A percentile compares a stretch with the other conserved stretches of the same genome.
These are phyloP conservation scores for Tympanopsis confertula DNA, from an alignment of 2,329 filamentous ascomycete genomes.

Conservation along the genomic window DNA sequence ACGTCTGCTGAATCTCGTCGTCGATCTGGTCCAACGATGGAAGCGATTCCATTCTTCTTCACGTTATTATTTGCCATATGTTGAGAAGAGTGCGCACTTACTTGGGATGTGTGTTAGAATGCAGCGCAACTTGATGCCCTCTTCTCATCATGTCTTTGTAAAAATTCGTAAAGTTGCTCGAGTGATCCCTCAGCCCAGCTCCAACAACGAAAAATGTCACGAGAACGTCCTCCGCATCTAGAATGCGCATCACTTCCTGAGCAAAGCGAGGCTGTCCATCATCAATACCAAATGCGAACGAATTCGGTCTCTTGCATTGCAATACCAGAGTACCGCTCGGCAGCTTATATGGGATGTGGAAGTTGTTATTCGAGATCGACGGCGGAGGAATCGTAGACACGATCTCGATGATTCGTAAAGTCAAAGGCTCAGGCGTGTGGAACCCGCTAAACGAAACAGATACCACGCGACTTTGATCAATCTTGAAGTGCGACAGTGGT, in stretches of 20 bases:
- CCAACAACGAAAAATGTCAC: slow-evolving; percentile 66
- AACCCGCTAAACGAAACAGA: slow-evolving; percentile 56
- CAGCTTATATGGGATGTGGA: slow-evolving; percentile 44
- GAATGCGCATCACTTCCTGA: slow-evolving; percentile 46
- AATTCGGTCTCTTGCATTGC: slow-evolving; percentile 55
- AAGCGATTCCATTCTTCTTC: slow-evolving; percentile 35
- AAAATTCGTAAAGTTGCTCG: slow-evolving; percentile 49
- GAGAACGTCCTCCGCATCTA: slow-evolving; percentile 48
- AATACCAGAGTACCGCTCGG: slow-evolving; percentile 49
- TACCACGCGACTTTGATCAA: slow-evolving; percentile 41
- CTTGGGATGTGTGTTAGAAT: slow-evolving; percentile 60
- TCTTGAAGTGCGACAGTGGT: slow-evolving; percentile 53
- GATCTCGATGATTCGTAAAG: slow-evolving; percentile 47
- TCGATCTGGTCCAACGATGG: slow-evolving; percentile 39
- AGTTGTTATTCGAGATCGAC: no score
- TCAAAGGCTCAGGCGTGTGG: slow-evolving; percentile 37
- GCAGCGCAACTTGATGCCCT: slow-evolving; percentile 59
- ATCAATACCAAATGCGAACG: slow-evolving; percentile 63
- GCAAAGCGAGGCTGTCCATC: slow-evolving; percentile 51
- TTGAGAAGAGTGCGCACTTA: slow-evolving; percentile 6
- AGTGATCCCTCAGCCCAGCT: slow-evolving; percentile 41
- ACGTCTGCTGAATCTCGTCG: slow-evolving; percentile 49
- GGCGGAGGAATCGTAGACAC: slow-evolving; percentile 38
- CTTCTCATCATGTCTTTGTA: slow-evolving; percentile 50
- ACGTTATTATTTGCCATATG: background rate